Evolutionary conservation across 2,329 filamentous ascomycete species (phyloP).

Genomic region (Byssochlamys sp.): DNA sequence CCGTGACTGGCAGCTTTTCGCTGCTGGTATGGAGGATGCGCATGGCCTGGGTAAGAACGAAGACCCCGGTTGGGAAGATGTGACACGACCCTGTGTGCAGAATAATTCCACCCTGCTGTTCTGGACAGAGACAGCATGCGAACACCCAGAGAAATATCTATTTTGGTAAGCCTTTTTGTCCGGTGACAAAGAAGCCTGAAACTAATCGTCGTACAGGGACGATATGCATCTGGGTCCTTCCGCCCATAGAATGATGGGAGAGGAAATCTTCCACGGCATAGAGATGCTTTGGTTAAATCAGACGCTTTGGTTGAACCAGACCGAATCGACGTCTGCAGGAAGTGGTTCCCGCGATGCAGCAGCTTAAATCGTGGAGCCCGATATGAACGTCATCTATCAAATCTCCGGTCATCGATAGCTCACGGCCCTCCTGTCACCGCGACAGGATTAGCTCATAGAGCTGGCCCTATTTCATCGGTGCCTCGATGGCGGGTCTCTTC

Average conservation of each 20-base stretch:
- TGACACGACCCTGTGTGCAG: constrained; percentile 26
- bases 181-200: constrained; percentile 4
- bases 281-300: constrained; percentile 22
- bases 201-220: constrained; percentile 22
- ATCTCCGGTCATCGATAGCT: background rate
- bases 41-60: constrained; percentile 24
- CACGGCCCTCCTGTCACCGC: background rate
- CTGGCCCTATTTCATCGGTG: background rate
- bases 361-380: background rate
- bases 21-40: constrained; percentile 25
- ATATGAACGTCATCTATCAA: background rate
- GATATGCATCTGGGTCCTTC: constrained; percentile 32
- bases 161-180: constrained; percentile 27
- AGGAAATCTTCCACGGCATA: constrained; percentile 29
- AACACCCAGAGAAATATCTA: constrained; percentile 28
- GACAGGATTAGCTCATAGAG: background rate
- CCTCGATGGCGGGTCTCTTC: background rate
- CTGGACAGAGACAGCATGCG: constrained; percentile 21
- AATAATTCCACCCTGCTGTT: constrained; percentile 16
- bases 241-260: constrained; percentile 29
- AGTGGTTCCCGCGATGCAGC: background rate
- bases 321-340: background rate
- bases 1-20: constrained; percentile 28
- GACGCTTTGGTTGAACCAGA: constrained; percentile 20
- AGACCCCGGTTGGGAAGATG: constrained; percentile 27